Evolutionary conservation across 116 monocot species (phyloP).

Genomic region (Posidonia oceanica): DNA sequence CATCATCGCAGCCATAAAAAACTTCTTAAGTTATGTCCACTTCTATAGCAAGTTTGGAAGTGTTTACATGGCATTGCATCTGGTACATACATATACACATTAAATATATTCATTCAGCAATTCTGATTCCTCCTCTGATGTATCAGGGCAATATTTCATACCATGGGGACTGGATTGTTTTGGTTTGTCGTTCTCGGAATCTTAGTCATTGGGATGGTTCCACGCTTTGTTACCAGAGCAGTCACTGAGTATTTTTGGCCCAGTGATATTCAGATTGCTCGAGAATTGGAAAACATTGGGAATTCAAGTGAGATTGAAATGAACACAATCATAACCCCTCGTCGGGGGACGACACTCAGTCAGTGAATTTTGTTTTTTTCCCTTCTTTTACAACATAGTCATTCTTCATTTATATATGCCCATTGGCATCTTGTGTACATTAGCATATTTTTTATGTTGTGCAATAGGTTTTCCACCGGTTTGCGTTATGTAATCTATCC

Average conservation of each 20-base stretch:
- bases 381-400: not conserved
- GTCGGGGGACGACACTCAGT: not conserved
- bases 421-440: not conserved
- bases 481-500: not conserved
- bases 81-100: not conserved
- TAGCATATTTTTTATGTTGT: not conserved
- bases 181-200: slow-evolving; percentile 61
- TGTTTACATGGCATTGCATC: too few relatives aligned
- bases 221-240: slow-evolving; percentile 51
- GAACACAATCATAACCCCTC: not conserved
- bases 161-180: slow-evolving; percentile 56
- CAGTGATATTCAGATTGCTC: slow-evolving; percentile 68
- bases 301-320: slow-evolving; percentile 15
- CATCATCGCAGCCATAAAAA: too few relatives aligned
- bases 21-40: too few relatives aligned
- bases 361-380: not conserved
- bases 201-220: slow-evolving; percentile 46
- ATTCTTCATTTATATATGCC: slow-evolving; percentile 1
- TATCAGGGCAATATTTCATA: slow-evolving; percentile 76
- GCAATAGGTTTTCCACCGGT: not conserved
- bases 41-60: too few relatives aligned
- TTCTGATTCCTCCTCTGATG: not conserved
- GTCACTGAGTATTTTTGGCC: slow-evolving; percentile 44
- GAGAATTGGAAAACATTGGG: slow-evolving; percentile 58
- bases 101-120: not conserved